Conservation (phyloP, 805 yeast genomes). For the Ogataea philodendri region DNA sequence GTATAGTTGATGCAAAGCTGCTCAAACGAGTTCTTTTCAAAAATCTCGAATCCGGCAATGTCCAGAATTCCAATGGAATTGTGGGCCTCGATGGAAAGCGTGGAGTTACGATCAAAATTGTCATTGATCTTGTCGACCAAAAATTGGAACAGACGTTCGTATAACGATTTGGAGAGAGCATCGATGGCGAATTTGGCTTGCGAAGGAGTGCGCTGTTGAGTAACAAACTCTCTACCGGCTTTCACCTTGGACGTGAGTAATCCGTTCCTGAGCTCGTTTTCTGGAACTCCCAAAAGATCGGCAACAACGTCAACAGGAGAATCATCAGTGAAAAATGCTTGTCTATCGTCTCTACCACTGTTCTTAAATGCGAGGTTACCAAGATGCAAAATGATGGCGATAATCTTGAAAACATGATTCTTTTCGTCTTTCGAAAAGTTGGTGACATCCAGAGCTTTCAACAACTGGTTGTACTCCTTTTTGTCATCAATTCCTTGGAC, state of each 20-base stretch:
- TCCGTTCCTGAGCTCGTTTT: constrained; percentile 50
- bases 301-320: constrained; percentile 53
- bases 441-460: constrained; percentile 68
- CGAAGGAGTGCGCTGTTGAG: constrained; percentile 70
- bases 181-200: constrained; percentile 83
- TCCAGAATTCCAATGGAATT: constrained; percentile 57
- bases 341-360: constrained; percentile 57
- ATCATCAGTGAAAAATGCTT: constrained; percentile 61
- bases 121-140: constrained; percentile 75
- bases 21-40: constrained; percentile 55
- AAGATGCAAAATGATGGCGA: constrained; percentile 76
- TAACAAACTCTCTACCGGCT: constrained; percentile 86
- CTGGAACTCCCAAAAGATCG: constrained; percentile 60
- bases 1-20: constrained; percentile 61
- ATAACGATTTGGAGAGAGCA: constrained; percentile 82
- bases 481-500: constrained; percentile 79
- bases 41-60: constrained; percentile 63
- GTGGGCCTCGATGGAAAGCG: constrained; percentile 26
- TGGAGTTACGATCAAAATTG: constrained; percentile 41
- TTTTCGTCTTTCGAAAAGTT: constrained; percentile 61
- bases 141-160: constrained; percentile 77
- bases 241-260: constrained; percentile 78
- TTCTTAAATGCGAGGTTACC: constrained; percentile 80
- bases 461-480: constrained; percentile 59
- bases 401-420: constrained; percentile 55